Base-by-base conservation (phyloP, 2,329 filamentous ascomycete genomes). In the Simplicillium aogashimaense region DNA sequence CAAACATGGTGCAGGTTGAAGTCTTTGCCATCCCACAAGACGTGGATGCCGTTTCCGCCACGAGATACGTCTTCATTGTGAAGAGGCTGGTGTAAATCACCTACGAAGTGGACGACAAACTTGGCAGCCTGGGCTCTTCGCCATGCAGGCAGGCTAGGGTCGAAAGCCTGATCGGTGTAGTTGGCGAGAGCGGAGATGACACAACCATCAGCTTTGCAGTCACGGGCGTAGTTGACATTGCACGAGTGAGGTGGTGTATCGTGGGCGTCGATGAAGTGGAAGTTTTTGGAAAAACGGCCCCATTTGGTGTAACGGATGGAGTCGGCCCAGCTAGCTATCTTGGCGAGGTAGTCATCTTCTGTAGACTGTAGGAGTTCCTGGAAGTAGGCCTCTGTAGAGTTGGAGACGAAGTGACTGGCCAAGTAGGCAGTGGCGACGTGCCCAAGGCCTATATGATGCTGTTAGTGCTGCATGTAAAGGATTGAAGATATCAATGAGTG, bases 1-100 rank as follows among this genome's bases (percentile, higher is more conserved):
- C 83, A 87, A 13, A 86, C 74, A 43, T 81, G 71, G 53, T 87
- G 83, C 33, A 87, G 67, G 53, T 87, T 87, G 41, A 74, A 68
- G 20, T 65, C 57, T 25, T 59, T 56, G 3, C 69, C 70, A 18
- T 77, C 65, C 60, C 79, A 87, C 13, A 61, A 64, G 2, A 87
- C 82, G 12, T 66, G 57, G 49, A 87, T 82, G 10, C 72, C 70
- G 49, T 87, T 88, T 1, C 83, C 83, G 40, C 83, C 83, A 16
- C 69, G 62, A 3, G 69, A 66, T 7, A 81, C 71, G 41, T 80
- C 68, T 58, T 83, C 79, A 40, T 73, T 74, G 56, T 83, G 79
- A 42, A 83, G 63, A 25, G 79, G 79, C 60, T 83, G 77, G 57
- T 84, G 79, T 44, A 83, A 74, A 56, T 85, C 82, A 40, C 78